These are phyloP conservation scores for Conoideocrella luteorostrata DNA, from an alignment of 2,329 filamentous ascomycete genomes.

Conservation along the genomic window DNA sequence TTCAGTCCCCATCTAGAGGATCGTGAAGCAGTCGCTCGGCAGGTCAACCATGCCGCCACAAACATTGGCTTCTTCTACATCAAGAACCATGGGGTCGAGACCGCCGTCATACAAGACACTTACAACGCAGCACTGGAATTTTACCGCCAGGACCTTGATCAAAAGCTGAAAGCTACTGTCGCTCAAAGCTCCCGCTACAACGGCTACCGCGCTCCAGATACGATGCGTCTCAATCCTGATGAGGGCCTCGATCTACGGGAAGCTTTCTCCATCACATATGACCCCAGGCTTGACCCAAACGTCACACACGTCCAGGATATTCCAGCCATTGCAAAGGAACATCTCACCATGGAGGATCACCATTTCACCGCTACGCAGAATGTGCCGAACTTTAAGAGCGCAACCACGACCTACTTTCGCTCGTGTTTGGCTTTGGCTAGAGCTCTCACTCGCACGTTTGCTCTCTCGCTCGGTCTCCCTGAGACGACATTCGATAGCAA, in stretches of 20 bases:
- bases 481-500: conserved; percentile 51
- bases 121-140: conserved; percentile 32
- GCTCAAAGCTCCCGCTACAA: conserved; percentile 36
- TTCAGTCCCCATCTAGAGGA: conserved; percentile 29
- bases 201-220: conserved; percentile 38
- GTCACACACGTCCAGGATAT: conserved; percentile 32
- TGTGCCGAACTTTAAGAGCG: conserved; percentile 40
- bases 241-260: conserved; percentile 47
- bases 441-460: conserved; percentile 44
- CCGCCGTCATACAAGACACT: conserved; percentile 23
- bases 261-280: conserved; percentile 45
- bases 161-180: conserved; percentile 33
- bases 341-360: conserved; percentile 41
- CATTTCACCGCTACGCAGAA: conserved; percentile 35
- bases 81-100: conserved; percentile 36
- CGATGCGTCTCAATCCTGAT: conserved; percentile 40
- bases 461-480: conserved; percentile 45
- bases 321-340: conserved; percentile 34
- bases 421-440: conserved; percentile 44
- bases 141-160: conserved; percentile 38
- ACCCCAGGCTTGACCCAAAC: conserved; percentile 44
- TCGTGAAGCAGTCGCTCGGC: conserved; percentile 31
- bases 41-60: conserved; percentile 38
- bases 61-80: conserved; percentile 52
- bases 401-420: conserved; percentile 40